A percentile compares a stretch with the other conserved stretches of the same genome.
These are phyloP conservation scores for Penicillium occitanis DNA, from an alignment of 2,329 filamentous ascomycete genomes.

Conservation along the genomic window DNA sequence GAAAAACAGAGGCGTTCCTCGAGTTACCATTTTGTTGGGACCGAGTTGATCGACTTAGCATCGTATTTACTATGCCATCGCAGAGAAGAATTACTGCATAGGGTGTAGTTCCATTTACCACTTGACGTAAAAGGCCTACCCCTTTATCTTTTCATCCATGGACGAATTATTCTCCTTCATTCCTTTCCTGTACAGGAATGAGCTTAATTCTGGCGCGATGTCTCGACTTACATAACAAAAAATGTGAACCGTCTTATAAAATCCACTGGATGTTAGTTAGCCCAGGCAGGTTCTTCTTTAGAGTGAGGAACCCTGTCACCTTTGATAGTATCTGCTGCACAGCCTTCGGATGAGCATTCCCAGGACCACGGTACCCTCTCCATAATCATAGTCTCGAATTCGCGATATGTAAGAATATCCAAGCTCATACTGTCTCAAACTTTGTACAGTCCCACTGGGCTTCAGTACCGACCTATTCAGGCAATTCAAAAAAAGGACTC, in stretches of 20 bases:
- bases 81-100: not conserved
- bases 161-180: conserved; percentile 8
- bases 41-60: not conserved
- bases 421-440: not conserved
- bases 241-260: not conserved
- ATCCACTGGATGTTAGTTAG: not conserved
- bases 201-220: not conserved
- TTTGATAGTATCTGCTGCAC: not conserved
- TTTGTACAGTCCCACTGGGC: not conserved
- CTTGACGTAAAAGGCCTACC: not conserved
- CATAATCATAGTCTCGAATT: not conserved
- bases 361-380: not conserved
- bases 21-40: conserved; percentile 9
- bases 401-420: not conserved
- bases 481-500: not conserved
- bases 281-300: not conserved
- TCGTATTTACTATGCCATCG: not conserved
- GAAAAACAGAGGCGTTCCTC: not conserved
- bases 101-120: not conserved
- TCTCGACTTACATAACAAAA: not conserved
- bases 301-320: not conserved
- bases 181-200: not conserved
- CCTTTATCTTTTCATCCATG: not conserved
- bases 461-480: conserved; percentile 11
- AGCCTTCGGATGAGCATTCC: not conserved